Conservation (phyloP, 2,329 filamentous ascomycete genomes). For the Eurotiales sp. region DNA sequence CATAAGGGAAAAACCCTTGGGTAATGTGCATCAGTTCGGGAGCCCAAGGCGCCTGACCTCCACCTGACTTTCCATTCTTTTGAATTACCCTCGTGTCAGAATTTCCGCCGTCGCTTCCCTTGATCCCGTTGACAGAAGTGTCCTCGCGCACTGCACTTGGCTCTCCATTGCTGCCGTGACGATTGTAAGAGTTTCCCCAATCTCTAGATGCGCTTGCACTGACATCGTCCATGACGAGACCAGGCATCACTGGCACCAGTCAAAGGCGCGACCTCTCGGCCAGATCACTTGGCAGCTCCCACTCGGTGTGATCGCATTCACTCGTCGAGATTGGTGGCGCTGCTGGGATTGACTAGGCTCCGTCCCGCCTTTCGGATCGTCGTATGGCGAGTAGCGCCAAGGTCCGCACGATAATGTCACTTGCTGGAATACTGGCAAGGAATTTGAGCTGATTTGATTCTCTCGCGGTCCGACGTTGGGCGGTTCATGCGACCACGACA, state of each 20-base stretch:
- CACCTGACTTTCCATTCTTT: slow-evolving; percentile 1
- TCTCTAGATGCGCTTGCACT: slow-evolving; percentile 26
- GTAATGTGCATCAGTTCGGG: slow-evolving; percentile 66
- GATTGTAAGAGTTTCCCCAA: slow-evolving; percentile 21
- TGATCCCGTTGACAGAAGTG: slow-evolving; percentile 25
- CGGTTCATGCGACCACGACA: slow-evolving; percentile 5
- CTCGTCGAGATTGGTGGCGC: neutral
- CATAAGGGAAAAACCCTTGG: slow-evolving; percentile 71
- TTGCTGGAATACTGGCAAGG: too few relatives aligned
- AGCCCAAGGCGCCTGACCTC: slow-evolving; percentile 30
- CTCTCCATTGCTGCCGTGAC: slow-evolving; percentile 25
- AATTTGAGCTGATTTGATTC: too few relatives aligned
- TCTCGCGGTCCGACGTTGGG: neutral
- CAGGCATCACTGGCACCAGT: slow-evolving; percentile 35
- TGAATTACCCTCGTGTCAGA: slow-evolving; percentile 1
- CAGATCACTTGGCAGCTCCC: slow-evolving; percentile 14
- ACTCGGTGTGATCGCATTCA: slow-evolving; percentile 20
- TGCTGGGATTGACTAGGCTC: neutral
- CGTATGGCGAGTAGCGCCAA: too few relatives aligned
- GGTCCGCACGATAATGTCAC: too few relatives aligned
- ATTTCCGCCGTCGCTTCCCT: neutral
- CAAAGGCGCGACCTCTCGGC: slow-evolving; percentile 12
- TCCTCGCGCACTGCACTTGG: slow-evolving; percentile 15
- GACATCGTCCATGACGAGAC: slow-evolving; percentile 40
- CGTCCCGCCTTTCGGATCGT: too few relatives aligned